Conservation (phyloP, 495 filamentous ascomycete species). For the Aspergillus bridgeri region DNA sequence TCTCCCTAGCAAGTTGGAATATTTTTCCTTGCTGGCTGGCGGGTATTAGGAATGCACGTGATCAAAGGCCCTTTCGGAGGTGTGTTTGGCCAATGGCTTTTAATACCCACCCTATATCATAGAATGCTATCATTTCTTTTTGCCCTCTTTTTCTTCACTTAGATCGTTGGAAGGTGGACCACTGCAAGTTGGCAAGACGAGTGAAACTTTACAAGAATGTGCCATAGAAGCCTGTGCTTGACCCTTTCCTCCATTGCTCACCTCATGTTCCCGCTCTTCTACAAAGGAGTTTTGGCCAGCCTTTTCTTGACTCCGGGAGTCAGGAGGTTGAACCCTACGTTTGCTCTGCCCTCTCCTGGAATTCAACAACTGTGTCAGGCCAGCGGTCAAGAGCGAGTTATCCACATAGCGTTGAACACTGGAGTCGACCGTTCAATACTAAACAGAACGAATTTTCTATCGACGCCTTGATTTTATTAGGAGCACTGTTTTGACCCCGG, state of each 20-base stretch:
- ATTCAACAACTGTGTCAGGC: no score
- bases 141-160: neutral
- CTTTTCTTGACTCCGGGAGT: neutral
- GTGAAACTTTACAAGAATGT: neutral
- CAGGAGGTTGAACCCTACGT: no score
- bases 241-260: neutral
- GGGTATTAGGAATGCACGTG: neutral
- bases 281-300: neutral
- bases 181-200: neutral
- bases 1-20: neutral
- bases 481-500: neutral
- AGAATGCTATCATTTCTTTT: neutral
- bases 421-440: neutral
- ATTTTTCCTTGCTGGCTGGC: neutral
- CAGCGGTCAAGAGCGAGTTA: neutral
- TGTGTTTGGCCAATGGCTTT: neutral
- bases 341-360: no score
- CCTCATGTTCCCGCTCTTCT: neutral
- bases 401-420: neutral
- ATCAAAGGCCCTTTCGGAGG: neutral
- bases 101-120: conserved; percentile 1
- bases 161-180: neutral
- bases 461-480: neutral
- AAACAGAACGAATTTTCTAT: neutral
- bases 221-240: neutral